These are phyloP conservation scores for Eurotiales sp. DNA, from an alignment of 2,329 filamentous ascomycete genomes.

Conservation along the genomic window DNA sequence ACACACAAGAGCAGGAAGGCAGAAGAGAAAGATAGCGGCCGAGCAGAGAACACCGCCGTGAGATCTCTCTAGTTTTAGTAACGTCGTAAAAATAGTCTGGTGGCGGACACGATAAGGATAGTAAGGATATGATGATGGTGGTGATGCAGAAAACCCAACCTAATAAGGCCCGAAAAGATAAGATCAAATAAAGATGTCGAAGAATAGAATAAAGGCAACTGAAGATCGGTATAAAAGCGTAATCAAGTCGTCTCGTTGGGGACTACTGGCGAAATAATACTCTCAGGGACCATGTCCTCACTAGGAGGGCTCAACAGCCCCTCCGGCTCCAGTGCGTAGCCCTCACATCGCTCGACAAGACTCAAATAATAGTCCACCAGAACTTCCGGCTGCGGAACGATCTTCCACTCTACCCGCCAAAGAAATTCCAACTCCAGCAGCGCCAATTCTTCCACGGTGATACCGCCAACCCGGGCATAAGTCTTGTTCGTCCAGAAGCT, in stretches of 20 bases:
- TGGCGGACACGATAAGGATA: background rate
- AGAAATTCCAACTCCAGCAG: slow-evolving; percentile 91
- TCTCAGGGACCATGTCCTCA: background rate
- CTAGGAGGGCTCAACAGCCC: background rate
- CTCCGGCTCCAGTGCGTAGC: slow-evolving; percentile 51
- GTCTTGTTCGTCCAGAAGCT: slow-evolving; percentile 98
- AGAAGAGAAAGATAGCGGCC: too few species aligned
- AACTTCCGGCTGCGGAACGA: slow-evolving; percentile 91
- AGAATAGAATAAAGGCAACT: background rate
- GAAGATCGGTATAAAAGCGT: background rate
- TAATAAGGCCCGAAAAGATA: background rate
- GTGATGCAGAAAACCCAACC: background rate
- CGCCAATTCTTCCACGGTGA: slow-evolving; percentile 84
- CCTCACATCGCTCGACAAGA: slow-evolving; percentile 65
- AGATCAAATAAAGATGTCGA: background rate
- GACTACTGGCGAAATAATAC: too few species aligned
- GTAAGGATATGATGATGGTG: background rate
- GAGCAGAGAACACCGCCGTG: background rate
- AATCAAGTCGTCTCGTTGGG: background rate
- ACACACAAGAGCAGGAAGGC: too few species aligned
- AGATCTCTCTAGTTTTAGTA: background rate
- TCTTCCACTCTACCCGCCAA: slow-evolving; percentile 90
- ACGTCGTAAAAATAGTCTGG: background rate
- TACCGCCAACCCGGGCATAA: slow-evolving; percentile 89
- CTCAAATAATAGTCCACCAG: slow-evolving; percentile 90